A percentile compares a stretch with the other conserved stretches of the same genome.
Evolutionary conservation across 2,329 filamentous ascomycete species (phyloP).

Genomic region (Xylaria multiplex): DNA sequence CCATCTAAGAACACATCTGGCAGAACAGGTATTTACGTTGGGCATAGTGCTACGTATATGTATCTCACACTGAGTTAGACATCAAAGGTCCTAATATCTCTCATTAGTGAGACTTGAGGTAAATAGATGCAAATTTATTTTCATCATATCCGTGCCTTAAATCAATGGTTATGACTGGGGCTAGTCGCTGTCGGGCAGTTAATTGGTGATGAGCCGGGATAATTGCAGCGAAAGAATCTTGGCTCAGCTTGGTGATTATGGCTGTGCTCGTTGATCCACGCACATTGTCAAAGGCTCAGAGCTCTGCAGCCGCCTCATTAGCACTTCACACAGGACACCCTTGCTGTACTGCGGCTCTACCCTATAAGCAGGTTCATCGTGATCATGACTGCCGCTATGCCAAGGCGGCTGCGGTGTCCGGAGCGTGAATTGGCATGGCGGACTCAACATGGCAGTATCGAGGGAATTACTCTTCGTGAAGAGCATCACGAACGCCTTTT

Average conservation of each 20-base stretch:
- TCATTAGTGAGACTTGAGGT: not conserved
- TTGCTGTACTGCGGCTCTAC: slow-evolving; percentile 22
- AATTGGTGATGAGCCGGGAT: not conserved
- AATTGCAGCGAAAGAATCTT: slow-evolving; percentile 12
- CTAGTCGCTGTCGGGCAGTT: slow-evolving; percentile 3
- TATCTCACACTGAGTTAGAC: not conserved
- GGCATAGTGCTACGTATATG: not conserved
- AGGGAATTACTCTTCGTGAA: not conserved
- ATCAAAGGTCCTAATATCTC: not conserved
- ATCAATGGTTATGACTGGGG: not conserved
- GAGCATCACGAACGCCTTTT: not conserved
- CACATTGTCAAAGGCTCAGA: not conserved
- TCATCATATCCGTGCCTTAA: not conserved
- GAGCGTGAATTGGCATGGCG: slow-evolving; percentile 10
- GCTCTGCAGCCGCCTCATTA: slow-evolving; percentile 4
- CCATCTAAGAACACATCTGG: too few species aligned
- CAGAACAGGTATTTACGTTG: too few species aligned
- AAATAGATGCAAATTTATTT: not conserved
- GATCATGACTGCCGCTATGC: slow-evolving; percentile 25
- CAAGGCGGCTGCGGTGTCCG: slow-evolving; percentile 22
- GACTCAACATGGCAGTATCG: not conserved
- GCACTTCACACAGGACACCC: not conserved
- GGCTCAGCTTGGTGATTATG: slow-evolving; percentile 32
- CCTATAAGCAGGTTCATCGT: slow-evolving; percentile 5
- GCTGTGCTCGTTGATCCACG: slow-evolving; percentile 28